Conservation (phyloP, 768 basidiomycete genomes). For the Tricholoma saponaceum region DNA sequence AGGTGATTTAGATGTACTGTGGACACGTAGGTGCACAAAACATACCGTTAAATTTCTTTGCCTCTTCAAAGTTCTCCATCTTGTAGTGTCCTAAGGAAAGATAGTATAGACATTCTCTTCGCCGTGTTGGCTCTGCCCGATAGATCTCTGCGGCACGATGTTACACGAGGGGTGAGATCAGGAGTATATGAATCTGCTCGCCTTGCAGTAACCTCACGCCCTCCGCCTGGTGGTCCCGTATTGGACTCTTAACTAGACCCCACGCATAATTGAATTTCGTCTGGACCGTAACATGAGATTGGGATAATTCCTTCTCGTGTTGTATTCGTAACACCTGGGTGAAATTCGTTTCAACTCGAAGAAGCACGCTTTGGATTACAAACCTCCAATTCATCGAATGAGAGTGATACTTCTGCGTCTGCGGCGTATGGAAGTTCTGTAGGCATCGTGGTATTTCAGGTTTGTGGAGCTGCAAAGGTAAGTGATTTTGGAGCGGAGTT, state of each 20-base stretch:
- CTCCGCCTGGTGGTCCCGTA: conserved; percentile 82
- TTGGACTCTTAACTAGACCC: conserved; percentile 92
- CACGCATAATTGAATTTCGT: conserved; percentile 98
- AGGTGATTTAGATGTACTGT: conserved; percentile 1
- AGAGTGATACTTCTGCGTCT: conserved; percentile 85
- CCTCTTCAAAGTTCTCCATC: conserved; percentile 92
- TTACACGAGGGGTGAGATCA: conserved; percentile 2
- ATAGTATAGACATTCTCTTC: conserved; percentile 96
- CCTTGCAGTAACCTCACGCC: conserved; percentile 92
- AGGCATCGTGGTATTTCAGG: conserved; percentile 37
- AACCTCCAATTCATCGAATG: conserved; percentile 89
- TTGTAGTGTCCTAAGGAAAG: conserved; percentile 96
- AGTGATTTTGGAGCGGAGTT: conserved; percentile 29
- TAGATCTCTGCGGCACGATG: conserved; percentile 69
- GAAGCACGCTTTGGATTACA: conserved; percentile 3
- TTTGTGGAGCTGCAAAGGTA: not conserved
- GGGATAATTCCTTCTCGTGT: conserved; percentile 82
- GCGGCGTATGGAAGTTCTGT: conserved; percentile 95
- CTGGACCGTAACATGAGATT: conserved; percentile 86
- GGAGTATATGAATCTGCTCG: conserved; percentile 18
- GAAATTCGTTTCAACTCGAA: not conserved
- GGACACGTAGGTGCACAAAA: conserved; percentile 2
- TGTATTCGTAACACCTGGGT: conserved; percentile 77
- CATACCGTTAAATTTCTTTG: conserved; percentile 89
- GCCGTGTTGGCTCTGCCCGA: conserved; percentile 76